phyloP scores from a whole-genome alignment of 352 stramenopile species.

The Phytophthora lateralis region DNA sequence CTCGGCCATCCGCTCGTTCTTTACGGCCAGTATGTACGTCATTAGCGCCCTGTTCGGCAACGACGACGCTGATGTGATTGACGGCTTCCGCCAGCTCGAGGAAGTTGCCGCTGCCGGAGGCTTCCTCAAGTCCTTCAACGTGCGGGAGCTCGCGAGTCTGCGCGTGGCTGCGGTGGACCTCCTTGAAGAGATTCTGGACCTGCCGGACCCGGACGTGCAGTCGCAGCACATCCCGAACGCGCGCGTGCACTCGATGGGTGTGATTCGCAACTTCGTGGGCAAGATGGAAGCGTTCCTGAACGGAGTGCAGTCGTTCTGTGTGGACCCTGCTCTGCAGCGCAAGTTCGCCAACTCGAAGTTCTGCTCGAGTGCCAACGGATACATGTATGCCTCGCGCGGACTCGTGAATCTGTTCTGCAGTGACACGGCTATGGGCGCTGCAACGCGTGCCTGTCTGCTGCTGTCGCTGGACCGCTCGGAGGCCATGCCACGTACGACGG shows the following conservation, averaged over 20 bases:
- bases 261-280: slow-evolving; percentile 88
- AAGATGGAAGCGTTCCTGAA: slow-evolving; percentile 86
- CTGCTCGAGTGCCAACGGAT: slow-evolving; percentile 65
- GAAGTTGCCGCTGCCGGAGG: slow-evolving; percentile 63
- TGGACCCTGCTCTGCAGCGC: slow-evolving; percentile 59
- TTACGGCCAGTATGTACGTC: slow-evolving; percentile 81
- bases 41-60: slow-evolving; percentile 72
- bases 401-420: slow-evolving; percentile 77
- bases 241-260: slow-evolving; percentile 77
- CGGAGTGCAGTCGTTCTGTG: slow-evolving; percentile 68
- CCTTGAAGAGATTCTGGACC: slow-evolving; percentile 79
- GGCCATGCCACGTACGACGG: slow-evolving; percentile 64
- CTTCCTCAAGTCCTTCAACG: slow-evolving; percentile 84
- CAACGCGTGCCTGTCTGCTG: slow-evolving; percentile 67
- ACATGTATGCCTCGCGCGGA: slow-evolving; percentile 68
- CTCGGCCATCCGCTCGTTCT: slow-evolving; percentile 83
- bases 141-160: slow-evolving; percentile 65
- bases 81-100: slow-evolving; percentile 82
- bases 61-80: slow-evolving; percentile 80
- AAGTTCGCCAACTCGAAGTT: slow-evolving; percentile 87
- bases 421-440: slow-evolving; percentile 75
- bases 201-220: slow-evolving; percentile 76
- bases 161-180: slow-evolving; percentile 72
- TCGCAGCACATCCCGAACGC: slow-evolving; percentile 72
- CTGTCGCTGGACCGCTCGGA: slow-evolving; percentile 70